Conservation (phyloP, 495 filamentous ascomycete species). For the Wilcoxina mikolae region DNA sequence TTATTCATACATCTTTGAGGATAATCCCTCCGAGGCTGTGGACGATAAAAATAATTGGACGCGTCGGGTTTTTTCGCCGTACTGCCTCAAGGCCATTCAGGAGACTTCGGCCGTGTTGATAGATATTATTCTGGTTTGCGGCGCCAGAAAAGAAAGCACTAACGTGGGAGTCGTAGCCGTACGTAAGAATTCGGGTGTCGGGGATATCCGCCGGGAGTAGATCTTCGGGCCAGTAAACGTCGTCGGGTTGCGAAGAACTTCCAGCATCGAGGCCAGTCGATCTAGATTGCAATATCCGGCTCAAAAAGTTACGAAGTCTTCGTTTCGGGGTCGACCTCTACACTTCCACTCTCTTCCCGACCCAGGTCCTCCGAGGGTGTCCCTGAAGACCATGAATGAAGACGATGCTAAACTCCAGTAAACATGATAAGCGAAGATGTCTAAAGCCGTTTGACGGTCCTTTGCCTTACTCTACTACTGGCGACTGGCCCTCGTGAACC, state of each 20-base stretch:
- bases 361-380: constrained; percentile 29
- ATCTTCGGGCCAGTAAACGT: background rate
- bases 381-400: constrained; percentile 30
- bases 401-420: constrained; percentile 24
- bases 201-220: constrained; percentile 10
- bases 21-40: background rate
- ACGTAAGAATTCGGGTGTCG: constrained; percentile 20
- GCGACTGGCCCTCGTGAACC: background rate
- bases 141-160: constrained; percentile 4
- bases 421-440: background rate
- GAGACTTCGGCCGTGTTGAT: constrained; percentile 14
- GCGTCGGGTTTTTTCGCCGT: background rate
- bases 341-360: background rate
- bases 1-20: constrained; percentile 4
- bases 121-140: constrained; percentile 13
- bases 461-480: background rate
- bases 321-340: too few relatives aligned
- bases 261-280: background rate
- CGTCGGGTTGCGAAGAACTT: too few relatives aligned
- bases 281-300: background rate
- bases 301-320: background rate
- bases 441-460: background rate
- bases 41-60: background rate
- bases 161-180: constrained; percentile 18
- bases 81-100: background rate